Evolutionary conservation across 352 stramenopile genomes (phyloP), one percentile per base, ranked within the genome.

Genomic region (Phytophthora sansomeana): DNA sequence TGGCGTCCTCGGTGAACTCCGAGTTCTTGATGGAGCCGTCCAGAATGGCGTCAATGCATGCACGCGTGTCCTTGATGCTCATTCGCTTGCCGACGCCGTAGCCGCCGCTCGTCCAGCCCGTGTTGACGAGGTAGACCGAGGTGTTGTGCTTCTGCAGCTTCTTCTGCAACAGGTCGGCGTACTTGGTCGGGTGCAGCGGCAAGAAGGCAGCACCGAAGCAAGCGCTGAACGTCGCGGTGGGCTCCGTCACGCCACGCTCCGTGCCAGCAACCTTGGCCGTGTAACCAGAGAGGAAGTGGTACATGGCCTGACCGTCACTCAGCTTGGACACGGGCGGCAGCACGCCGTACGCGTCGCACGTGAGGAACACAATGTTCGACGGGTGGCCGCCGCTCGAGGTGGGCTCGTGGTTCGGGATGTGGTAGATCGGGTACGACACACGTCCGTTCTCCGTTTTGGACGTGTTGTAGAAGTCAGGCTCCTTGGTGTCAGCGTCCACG

Each of bases 371-470:
- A 54, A 99, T 93, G 72, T 98, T 98, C 33, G 97, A 94, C 58
- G 97, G 97, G 81, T 99, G 97, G 43, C 90, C 93, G 41, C 96
- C 97, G 71, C 83, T 93, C 60, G 82, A 94, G 30, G 61, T 84
- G 39, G 77, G 75, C 67, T 96, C 92, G 78, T 97, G 95, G 81
- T 98, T 98, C 48, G 92, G 83, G 85, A 99, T 99, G 85, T 99
- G 97, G 77, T 98, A 97, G 77, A 99, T 98, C n/a, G 97, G 97
- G 80, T 99, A 99, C n/a, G 94, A 98, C 58, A 99, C 97, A 56
- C 97, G 95, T 58, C 95, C 96, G 85, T 99, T 99, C 75, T 99
- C 87, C 17, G 97, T 99, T 78, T 99, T 99, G 75, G 74, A 90
- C 24, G 81, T 92, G 81, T 99, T 97, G 74, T 91, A 96, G 77